These are phyloP conservation scores for Xylaria sp. DNA, from an alignment of 2,329 filamentous ascomycete species.

Conservation along the genomic window DNA sequence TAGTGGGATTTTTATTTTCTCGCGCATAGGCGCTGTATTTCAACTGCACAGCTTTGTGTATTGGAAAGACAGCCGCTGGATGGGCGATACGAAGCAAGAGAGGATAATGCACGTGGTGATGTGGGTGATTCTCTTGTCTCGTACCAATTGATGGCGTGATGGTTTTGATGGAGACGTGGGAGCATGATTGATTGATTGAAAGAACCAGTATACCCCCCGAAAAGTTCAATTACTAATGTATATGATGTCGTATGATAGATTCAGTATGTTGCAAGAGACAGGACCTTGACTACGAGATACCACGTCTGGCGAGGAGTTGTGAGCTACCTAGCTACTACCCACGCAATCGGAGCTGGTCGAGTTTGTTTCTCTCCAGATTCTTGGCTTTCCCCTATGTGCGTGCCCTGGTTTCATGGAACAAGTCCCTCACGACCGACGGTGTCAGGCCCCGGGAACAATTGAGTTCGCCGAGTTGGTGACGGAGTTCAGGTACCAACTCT, in stretches of 20 bases:
- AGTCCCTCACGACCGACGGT: no score
- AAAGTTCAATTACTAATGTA: slow-evolving; percentile 32
- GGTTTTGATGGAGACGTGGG: slow-evolving; percentile 1
- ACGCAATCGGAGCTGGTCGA: no score
- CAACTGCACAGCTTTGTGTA: slow-evolving; percentile 2
- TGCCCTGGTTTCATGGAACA: no score
- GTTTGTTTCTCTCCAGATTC: no score
- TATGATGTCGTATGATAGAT: slow-evolving; percentile 33
- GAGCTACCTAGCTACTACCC: not conserved
- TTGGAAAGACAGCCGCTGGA: slow-evolving; percentile 20
- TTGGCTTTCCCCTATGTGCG: no score
- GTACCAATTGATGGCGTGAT: not conserved
- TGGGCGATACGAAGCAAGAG: slow-evolving; percentile 15
- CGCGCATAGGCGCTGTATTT: slow-evolving; percentile 1
- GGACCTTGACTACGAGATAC: not conserved
- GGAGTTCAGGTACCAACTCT: no score
- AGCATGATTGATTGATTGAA: slow-evolving; percentile 14
- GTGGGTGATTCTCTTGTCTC: not conserved
- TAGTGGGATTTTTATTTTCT: slow-evolving; percentile 17
- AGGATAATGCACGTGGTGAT: slow-evolving; percentile 13
- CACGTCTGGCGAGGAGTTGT: not conserved
- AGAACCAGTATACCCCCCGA: slow-evolving; percentile 29
- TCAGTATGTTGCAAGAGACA: slow-evolving; percentile 21
- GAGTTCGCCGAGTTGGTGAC: no score
- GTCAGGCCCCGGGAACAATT: no score